phyloP scores from a whole-genome alignment of 2,329 filamentous ascomycete genomes.

The Penicillium vulpinum region DNA sequence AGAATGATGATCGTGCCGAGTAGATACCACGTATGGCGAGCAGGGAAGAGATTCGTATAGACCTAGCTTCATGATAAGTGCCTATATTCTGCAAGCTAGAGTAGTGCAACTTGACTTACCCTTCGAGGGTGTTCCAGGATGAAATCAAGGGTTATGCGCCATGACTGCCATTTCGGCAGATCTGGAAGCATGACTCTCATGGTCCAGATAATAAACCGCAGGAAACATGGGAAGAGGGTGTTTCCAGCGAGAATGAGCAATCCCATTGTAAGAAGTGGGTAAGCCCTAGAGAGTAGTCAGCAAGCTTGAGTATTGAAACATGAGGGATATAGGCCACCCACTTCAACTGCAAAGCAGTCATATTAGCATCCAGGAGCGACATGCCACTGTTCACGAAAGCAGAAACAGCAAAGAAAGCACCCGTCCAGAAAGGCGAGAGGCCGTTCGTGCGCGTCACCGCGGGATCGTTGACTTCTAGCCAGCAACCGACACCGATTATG shows the following conservation, averaged over 20 bases:
- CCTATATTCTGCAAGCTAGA: neutral
- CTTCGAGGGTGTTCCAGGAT: constrained; percentile 38
- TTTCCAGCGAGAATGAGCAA: constrained; percentile 64
- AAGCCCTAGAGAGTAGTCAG: constrained; percentile 31
- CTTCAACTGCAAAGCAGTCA: constrained; percentile 48
- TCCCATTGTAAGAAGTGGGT: constrained; percentile 52
- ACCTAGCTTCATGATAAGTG: constrained; percentile 24
- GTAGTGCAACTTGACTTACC: constrained; percentile 14
- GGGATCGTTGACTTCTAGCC: constrained; percentile 46
- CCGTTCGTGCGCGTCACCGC: constrained; percentile 47
- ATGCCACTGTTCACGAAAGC: constrained; percentile 59
- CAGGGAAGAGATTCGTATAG: constrained; percentile 58
- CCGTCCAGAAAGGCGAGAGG: constrained; percentile 51
- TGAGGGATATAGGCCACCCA: constrained; percentile 6
- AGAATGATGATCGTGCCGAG: constrained; percentile 61
- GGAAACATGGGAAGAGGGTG: constrained; percentile 64
- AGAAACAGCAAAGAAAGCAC: constrained; percentile 54
- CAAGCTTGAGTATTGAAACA: neutral
- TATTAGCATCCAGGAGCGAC: constrained; percentile 55
- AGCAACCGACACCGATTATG: constrained; percentile 49
- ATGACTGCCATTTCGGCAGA: constrained; percentile 28
- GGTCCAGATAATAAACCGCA: constrained; percentile 61
- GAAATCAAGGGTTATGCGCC: constrained; percentile 36
- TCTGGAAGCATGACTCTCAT: constrained; percentile 37
- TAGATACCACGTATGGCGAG: constrained; percentile 65